These are phyloP conservation scores for Hemerocallis citrina DNA, from an alignment of 106 monocot genomes.

Conservation along the genomic window DNA sequence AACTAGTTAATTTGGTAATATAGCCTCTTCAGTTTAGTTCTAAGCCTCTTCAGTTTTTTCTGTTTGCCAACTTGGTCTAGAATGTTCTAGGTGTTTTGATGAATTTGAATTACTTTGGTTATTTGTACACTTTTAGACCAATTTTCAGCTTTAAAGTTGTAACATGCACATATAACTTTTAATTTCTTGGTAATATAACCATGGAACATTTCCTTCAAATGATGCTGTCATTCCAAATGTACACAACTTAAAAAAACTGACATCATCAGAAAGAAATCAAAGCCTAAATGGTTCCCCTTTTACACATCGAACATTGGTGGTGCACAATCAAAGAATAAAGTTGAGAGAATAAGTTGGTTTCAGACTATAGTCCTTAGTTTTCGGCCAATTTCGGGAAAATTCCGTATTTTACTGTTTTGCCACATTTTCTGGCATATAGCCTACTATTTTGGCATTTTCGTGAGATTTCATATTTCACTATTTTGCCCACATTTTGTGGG, in stretches of 20 bases:
- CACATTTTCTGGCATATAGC: no score
- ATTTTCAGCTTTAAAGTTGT: not conserved
- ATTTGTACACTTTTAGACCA: not conserved
- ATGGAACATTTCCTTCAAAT: not conserved
- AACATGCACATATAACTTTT: not conserved
- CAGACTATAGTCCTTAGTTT: no score
- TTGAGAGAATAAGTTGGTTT: no score
- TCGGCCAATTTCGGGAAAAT: no score
- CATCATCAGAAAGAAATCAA: no score
- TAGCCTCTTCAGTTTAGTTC: not conserved
- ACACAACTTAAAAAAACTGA: not conserved
- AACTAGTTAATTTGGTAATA: not conserved
- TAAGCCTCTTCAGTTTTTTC: not conserved
- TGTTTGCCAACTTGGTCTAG: not conserved
- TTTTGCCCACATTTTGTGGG: no score
- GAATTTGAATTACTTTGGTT: not conserved
- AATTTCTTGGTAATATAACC: not conserved
- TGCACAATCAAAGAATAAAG: no score
- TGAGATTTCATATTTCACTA: no score
- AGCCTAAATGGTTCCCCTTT: no score
- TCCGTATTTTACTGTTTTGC: no score
- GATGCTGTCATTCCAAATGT: not conserved
- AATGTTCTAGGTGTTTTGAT: not conserved
- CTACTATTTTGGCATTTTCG: no score
- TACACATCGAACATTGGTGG: no score